A percentile compares a stretch with the other conserved stretches of the same genome.
These are phyloP conservation scores for Phytophthora vignae DNA, from an alignment of 352 stramenopile genomes.

Conservation along the genomic window DNA sequence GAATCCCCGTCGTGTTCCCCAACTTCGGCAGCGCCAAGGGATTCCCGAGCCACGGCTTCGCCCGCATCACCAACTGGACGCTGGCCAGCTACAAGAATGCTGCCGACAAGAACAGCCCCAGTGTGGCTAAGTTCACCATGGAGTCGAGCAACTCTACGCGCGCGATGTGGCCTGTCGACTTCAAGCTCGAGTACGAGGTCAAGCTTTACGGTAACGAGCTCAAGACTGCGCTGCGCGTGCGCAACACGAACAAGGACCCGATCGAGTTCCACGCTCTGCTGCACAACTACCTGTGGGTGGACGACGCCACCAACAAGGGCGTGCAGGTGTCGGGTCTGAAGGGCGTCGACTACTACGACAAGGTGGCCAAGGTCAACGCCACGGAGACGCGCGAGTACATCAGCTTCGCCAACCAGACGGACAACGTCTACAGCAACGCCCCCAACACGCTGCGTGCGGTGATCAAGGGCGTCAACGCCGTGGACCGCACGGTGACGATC, in stretches of 20 bases:
- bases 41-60: constrained; percentile 87
- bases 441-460: constrained; percentile 56
- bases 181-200: constrained; percentile 72
- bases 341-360: constrained; percentile 87
- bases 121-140: constrained; percentile 43
- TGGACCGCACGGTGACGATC: constrained; percentile 62
- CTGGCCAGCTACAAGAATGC: constrained; percentile 11
- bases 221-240: constrained; percentile 75
- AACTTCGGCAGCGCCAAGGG: constrained; percentile 74
- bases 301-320: constrained; percentile 70
- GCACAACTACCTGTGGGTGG: constrained; percentile 94
- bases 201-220: constrained; percentile 66
- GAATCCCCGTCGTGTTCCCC: constrained; percentile 91
- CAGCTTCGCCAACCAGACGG: constrained; percentile 76
- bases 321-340: constrained; percentile 85
- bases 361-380: constrained; percentile 74
- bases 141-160: constrained; percentile 32
- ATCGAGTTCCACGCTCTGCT: constrained; percentile 95
- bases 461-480: constrained; percentile 51
- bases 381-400: constrained; percentile 68
- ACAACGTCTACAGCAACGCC: constrained; percentile 88
- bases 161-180: constrained; percentile 62
- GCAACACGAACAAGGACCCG: constrained; percentile 81
- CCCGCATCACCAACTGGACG: constrained; percentile 51
- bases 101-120: constrained; percentile 5